Percentiles rank a stretch among this genome's conserved stretches.
Conservation (phyloP, 1,284 basidiomycete genomes). For the Mycosarcoma mackinlayi region DNA sequence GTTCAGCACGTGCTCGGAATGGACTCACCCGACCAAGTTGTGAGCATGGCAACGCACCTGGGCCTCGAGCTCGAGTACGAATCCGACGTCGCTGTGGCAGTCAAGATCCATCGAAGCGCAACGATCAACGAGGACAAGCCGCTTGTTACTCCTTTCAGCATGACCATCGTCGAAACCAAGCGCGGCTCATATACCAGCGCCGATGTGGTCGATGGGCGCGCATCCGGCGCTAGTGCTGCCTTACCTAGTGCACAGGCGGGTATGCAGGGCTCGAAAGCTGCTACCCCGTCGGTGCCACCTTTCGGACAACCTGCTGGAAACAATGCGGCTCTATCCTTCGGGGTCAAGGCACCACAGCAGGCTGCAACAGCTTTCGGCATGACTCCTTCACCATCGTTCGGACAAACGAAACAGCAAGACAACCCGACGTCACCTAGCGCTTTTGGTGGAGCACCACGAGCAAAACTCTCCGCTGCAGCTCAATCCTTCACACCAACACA, state of each 20-base stretch:
- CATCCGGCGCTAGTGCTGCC: slow-evolving; percentile 30
- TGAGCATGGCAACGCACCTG: slow-evolving; percentile 65
- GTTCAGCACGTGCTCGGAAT: slow-evolving; percentile 44
- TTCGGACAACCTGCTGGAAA: neutral
- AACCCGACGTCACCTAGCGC: slow-evolving; percentile 6
- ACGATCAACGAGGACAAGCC: slow-evolving; percentile 72
- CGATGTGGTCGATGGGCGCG: slow-evolving; percentile 81
- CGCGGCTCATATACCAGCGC: slow-evolving; percentile 74
- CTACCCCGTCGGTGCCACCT: neutral
- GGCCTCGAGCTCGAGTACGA: slow-evolving; percentile 66
- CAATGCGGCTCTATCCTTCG: slow-evolving; percentile 7
- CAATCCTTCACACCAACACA: slow-evolving; percentile 20
- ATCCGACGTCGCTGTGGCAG: slow-evolving; percentile 13
- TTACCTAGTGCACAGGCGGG: neutral
- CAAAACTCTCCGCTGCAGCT: slow-evolving; percentile 32
- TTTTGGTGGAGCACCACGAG: slow-evolving; percentile 10
- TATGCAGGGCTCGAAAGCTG: neutral
- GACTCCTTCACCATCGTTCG: slow-evolving; percentile 8
- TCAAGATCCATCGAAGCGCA: slow-evolving; percentile 56
- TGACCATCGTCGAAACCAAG: slow-evolving; percentile 80
- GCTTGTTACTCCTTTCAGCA: slow-evolving; percentile 67
- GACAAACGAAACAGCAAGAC: slow-evolving; percentile 11
- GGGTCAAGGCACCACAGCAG: slow-evolving; percentile 3
- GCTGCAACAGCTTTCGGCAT: neutral
- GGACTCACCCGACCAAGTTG: slow-evolving; percentile 53